Evolutionary conservation across 306 rosid species (phyloP).

Genomic region (Luffa acutangula): DNA sequence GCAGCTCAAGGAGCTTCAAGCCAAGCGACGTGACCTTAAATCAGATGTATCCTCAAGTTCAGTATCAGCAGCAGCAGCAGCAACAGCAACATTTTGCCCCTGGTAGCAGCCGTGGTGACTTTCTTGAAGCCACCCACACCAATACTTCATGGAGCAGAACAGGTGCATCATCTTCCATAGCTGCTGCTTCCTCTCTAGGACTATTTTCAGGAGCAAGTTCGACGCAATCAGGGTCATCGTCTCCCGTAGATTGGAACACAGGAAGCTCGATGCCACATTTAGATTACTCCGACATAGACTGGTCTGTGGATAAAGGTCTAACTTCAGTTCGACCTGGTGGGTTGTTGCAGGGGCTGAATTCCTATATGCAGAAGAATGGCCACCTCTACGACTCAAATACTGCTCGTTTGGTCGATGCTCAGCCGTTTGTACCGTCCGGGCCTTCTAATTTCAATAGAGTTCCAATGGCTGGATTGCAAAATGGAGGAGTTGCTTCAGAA

Average conservation of each 20-base stretch:
- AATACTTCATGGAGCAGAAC: slow-evolving; percentile 53
- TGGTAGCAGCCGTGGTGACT: slow-evolving; percentile 47
- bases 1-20: slow-evolving; percentile 42
- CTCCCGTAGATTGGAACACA: slow-evolving; percentile 83
- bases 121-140: slow-evolving; percentile 41
- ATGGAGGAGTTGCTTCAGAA: slow-evolving; percentile 52
- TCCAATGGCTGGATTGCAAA: slow-evolving; percentile 52
- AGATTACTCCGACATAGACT: slow-evolving; percentile 76
- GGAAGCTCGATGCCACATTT: slow-evolving; percentile 52
- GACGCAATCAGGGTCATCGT: slow-evolving; percentile 63
- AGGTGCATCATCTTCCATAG: slow-evolving; percentile 52
- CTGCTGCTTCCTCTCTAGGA: slow-evolving; percentile 86
- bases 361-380: slow-evolving; percentile 38
- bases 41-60: slow-evolving; percentile 77
- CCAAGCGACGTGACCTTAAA: slow-evolving; percentile 41
- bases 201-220: slow-evolving; percentile 86
- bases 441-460: slow-evolving; percentile 48
- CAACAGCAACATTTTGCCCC: slow-evolving; percentile 44
- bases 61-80: slow-evolving; percentile 55
- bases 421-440: slow-evolving; percentile 38
- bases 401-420: slow-evolving; percentile 42
- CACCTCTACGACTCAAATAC: slow-evolving; percentile 48
- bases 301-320: slow-evolving; percentile 72
- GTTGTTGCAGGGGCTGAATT: slow-evolving; percentile 54
- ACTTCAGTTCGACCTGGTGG: slow-evolving; percentile 46